Conservation (phyloP, 2,329 filamentous ascomycete species). For the Curvularia verruculosa region DNA sequence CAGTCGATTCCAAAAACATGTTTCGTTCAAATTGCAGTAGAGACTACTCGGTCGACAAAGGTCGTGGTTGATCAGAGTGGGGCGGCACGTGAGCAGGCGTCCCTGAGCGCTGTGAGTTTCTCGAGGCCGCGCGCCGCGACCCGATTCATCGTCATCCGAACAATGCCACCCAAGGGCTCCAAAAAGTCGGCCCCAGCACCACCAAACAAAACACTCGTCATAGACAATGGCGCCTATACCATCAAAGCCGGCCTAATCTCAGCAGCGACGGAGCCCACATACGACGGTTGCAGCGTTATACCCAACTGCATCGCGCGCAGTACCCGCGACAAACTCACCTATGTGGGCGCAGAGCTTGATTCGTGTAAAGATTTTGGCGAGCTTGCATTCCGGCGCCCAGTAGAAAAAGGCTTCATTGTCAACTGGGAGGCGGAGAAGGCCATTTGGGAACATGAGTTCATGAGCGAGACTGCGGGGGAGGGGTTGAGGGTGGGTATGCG, state of each 20-base stretch:
- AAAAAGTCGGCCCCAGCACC: constrained; percentile 31
- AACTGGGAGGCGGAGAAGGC: constrained; percentile 97
- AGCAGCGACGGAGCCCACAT: constrained; percentile 32
- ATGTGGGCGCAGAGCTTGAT: constrained; percentile 78
- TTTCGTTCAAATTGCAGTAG: not conserved
- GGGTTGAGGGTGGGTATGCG: constrained; percentile 56
- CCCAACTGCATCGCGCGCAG: constrained; percentile 86
- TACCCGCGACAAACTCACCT: constrained; percentile 77
- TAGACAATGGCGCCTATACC: constrained; percentile 92
- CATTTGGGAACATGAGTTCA: constrained; percentile 91
- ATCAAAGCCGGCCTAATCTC: constrained; percentile 83
- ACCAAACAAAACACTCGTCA: constrained; percentile 68
- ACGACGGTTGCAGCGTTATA: constrained; percentile 67
- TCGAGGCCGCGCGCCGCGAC: constrained; percentile 2
- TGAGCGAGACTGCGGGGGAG: constrained; percentile 73
- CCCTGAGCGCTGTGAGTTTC: not conserved
- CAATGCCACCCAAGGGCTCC: constrained; percentile 43
- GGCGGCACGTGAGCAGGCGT: constrained; percentile 16
- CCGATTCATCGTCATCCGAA: constrained; percentile 4
- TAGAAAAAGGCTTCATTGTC: constrained; percentile 93
- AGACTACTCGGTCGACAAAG: not conserved
- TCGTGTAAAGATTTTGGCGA: constrained; percentile 89
- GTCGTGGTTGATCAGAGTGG: not conserved
- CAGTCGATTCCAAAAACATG: not conserved
- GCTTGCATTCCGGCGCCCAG: constrained; percentile 81